These are phyloP conservation scores for bread wheat (Triticum aestivum) DNA, from an alignment of 176 grass and related monocot genomes.

Conservation along the genomic window DNA sequence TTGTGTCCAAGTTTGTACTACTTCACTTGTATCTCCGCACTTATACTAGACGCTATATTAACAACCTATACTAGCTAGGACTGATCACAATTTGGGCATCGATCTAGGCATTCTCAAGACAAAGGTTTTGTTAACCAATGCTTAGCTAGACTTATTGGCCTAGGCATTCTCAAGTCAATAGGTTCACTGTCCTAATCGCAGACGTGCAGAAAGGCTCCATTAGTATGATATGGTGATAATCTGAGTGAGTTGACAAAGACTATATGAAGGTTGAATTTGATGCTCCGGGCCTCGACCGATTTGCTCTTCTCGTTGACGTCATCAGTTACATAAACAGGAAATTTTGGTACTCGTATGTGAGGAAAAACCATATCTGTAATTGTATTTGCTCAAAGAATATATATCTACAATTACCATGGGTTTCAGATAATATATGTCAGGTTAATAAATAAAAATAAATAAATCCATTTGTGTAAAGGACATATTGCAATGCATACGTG, in stretches of 20 bases:
- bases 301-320: background rate
- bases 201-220: constrained; percentile 19
- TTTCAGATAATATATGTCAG: constrained; percentile 4
- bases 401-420: background rate
- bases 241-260: constrained; percentile 24
- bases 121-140: background rate
- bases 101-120: constrained; percentile 1
- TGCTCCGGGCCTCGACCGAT: constrained; percentile 9
- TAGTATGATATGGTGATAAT: constrained; percentile 1
- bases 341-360: background rate
- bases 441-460: background rate
- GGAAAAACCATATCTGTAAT: background rate
- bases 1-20: constrained; percentile 23
- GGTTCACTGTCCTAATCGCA: constrained; percentile 11
- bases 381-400: background rate
- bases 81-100: background rate
- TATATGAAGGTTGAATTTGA: constrained; percentile 7
- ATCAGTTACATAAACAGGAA: constrained; percentile 4
- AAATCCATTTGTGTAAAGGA: constrained; percentile 1
- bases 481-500: background rate
- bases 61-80: constrained; percentile 17
- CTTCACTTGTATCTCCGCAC: constrained; percentile 27
- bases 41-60: constrained; percentile 7
- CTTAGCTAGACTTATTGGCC: constrained; percentile 13
- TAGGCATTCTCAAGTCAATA: constrained; percentile 15